phyloP scores from a whole-genome alignment of 306 rosid genomes.

The Vicia villosa region DNA sequence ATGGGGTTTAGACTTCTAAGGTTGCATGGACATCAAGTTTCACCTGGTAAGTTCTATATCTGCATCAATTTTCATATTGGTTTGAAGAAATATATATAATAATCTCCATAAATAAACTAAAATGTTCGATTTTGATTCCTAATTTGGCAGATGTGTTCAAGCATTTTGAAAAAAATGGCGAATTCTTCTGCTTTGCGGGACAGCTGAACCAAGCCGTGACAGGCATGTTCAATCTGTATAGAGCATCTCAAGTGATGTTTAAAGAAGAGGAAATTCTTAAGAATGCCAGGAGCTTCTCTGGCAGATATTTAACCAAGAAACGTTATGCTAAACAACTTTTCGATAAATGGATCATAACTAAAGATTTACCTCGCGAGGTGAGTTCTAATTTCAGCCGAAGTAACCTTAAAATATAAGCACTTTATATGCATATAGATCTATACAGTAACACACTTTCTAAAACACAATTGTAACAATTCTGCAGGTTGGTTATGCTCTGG shows the following conservation, averaged over 20 bases:
- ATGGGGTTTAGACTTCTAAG: conserved; percentile 85
- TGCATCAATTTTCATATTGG: not conserved
- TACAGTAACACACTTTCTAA: too few relatives aligned
- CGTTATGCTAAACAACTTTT: conserved; percentile 49
- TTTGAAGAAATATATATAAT: not conserved
- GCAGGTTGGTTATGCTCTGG: conserved; percentile 31
- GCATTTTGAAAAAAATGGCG: conserved; percentile 68
- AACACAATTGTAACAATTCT: not conserved
- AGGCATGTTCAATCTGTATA: conserved; percentile 74
- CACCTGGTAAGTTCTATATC: conserved; percentile 48
- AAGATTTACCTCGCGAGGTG: conserved; percentile 86
- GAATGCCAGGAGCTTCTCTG: conserved; percentile 63
- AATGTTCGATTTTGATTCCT: not conserved
- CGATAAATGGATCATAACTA: conserved; percentile 91
- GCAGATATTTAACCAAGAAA: conserved; percentile 55
- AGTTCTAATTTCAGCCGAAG: too few relatives aligned
- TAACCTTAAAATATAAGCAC: too few relatives aligned
- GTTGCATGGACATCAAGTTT: conserved; percentile 56
- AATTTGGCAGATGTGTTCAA: conserved; percentile 65
- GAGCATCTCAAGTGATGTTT: conserved; percentile 68
- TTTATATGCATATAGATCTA: too few relatives aligned
- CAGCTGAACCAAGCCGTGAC: conserved; percentile 83
- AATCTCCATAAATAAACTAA: not conserved
- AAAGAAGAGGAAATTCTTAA: conserved; percentile 72
- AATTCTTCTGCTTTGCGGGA: conserved; percentile 78